Evolutionary conservation across 345 rosid species (phyloP).

Genomic region (Aquilaria malaccensis): DNA sequence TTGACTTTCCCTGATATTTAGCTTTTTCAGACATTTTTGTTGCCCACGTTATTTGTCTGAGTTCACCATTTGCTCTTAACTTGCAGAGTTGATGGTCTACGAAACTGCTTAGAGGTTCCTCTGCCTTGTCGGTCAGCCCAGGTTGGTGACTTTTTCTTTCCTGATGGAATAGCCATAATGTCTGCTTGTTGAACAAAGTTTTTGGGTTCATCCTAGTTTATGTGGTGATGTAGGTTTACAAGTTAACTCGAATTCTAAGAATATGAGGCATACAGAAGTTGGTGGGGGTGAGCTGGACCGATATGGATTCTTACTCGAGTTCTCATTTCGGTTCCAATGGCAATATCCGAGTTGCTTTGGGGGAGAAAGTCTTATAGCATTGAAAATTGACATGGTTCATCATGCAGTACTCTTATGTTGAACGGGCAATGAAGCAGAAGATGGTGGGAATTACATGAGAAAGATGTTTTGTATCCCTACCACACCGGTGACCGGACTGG

Average conservation of each 20-base stretch:
- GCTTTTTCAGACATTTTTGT: neutral
- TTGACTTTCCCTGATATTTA: neutral
- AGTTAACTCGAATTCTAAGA: slow-evolving; percentile 56
- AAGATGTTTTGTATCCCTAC: no score
- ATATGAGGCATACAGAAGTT: slow-evolving; percentile 20
- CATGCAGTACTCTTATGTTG: no score
- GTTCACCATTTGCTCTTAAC: neutral
- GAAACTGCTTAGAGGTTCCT: slow-evolving; percentile 67
- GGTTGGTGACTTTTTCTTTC: slow-evolving; percentile 33
- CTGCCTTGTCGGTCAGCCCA: slow-evolving; percentile 91
- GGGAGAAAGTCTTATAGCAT: no score
- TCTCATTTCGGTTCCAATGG: no score
- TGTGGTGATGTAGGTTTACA: slow-evolving; percentile 43
- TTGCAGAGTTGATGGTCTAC: slow-evolving; percentile 70
- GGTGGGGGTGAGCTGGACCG: no score
- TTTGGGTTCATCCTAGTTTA: neutral
- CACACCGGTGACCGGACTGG: no score
- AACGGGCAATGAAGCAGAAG: no score
- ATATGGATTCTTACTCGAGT: no score
- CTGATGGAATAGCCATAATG: slow-evolving; percentile 4
- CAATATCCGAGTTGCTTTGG: no score
- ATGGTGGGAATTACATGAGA: no score
- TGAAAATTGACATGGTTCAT: no score
- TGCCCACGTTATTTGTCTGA: neutral
- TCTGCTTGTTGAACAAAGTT: neutral